These are phyloP conservation scores for Sarcocystis neurona DNA, from an alignment of 169 alveolate species.

Conservation along the genomic window DNA sequence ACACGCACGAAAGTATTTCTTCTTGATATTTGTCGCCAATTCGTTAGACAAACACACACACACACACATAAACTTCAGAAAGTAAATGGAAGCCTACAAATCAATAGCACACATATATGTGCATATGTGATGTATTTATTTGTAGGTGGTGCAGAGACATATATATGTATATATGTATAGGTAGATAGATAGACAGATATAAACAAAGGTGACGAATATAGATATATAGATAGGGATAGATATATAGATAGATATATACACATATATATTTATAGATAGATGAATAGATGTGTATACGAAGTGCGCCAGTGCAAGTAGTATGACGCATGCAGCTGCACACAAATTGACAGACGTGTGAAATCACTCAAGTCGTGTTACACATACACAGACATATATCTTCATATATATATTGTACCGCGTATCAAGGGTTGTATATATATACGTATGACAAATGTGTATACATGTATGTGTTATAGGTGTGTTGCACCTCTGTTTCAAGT, in stretches of 20 bases:
- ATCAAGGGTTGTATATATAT: not conserved
- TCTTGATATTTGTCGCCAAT: not conserved
- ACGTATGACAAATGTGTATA: too few relatives aligned
- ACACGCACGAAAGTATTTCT: not conserved
- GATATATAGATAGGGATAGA: not conserved
- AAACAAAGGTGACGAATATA: not conserved
- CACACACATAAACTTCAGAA: not conserved
- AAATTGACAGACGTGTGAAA: too few relatives aligned
- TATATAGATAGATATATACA: not conserved
- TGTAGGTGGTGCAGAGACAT: not conserved
- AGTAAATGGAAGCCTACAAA: not conserved
- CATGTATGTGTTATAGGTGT: too few relatives aligned
- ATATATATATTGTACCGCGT: not conserved
- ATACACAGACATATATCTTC: not conserved
- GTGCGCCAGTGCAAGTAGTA: too few relatives aligned
- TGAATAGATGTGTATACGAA: too few relatives aligned
- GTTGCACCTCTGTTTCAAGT: too few relatives aligned
- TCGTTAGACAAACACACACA: not conserved
- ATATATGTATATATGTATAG: not conserved
- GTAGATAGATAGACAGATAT: not conserved
- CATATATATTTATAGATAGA: not conserved
- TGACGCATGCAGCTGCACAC: too few relatives aligned
- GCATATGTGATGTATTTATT: too few relatives aligned
- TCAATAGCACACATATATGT: not conserved
- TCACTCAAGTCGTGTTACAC: not conserved